A percentile compares a stretch with the other conserved stretches of the same genome.
Evolutionary conservation across 2,329 filamentous ascomycete genomes (phyloP).

Genomic region (Aspergillus transmontanensis): DNA sequence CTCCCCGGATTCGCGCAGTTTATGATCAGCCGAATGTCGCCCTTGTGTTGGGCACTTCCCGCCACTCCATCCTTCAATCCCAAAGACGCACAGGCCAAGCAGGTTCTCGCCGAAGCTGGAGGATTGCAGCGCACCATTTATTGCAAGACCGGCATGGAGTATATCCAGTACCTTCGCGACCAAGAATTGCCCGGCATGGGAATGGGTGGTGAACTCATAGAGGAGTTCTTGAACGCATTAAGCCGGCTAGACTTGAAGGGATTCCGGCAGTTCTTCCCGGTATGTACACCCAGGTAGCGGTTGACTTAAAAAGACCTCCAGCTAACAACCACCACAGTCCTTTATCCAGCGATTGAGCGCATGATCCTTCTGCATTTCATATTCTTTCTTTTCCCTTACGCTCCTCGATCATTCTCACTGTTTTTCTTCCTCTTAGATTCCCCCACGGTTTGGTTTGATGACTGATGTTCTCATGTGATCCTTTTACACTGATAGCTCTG

Average conservation of each 20-base stretch:
- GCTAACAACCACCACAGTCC: slow-evolving; percentile 29
- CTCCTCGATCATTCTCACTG: slow-evolving; percentile 13
- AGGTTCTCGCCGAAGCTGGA: slow-evolving; percentile 86
- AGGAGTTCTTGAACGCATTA: slow-evolving; percentile 51
- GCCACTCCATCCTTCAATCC: slow-evolving; percentile 77
- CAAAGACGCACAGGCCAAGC: slow-evolving; percentile 83
- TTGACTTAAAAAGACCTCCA: background rate
- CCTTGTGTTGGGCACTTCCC: slow-evolving; percentile 86
- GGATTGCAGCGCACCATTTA: slow-evolving; percentile 87
- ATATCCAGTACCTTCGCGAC: slow-evolving; percentile 58
- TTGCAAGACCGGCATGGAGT: slow-evolving; percentile 81
- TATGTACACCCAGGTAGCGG: slow-evolving; percentile 24
- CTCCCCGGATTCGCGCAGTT: slow-evolving; percentile 90
- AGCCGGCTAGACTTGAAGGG: slow-evolving; percentile 47
- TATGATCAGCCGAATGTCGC: slow-evolving; percentile 85
- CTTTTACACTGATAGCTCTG: slow-evolving; percentile 15
- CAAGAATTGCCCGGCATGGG: slow-evolving; percentile 51
- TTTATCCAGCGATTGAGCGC: slow-evolving; percentile 50
- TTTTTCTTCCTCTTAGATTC: slow-evolving; percentile 27
- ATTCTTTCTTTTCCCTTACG: slow-evolving; percentile 14
- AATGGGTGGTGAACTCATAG: slow-evolving; percentile 49
- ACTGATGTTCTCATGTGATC: slow-evolving; percentile 26
- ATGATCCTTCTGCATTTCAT: slow-evolving; percentile 31
- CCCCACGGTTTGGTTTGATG: slow-evolving; percentile 32
- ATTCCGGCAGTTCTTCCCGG: slow-evolving; percentile 53